Conservation (phyloP, 805 yeast genomes). For the Wickerhamomyces tratensis region DNA sequence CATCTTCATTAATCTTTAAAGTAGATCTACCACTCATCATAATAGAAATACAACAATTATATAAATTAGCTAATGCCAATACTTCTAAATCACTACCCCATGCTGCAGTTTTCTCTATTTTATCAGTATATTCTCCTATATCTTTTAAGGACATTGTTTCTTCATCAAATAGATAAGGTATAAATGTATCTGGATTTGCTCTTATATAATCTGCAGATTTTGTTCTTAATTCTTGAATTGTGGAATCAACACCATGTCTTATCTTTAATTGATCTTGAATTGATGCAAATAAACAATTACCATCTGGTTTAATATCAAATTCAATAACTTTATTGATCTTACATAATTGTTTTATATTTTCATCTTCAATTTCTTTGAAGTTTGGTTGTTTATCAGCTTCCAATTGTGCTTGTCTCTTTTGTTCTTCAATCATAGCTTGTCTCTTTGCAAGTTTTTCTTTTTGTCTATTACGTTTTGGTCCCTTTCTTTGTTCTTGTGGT, state of each 20-base stretch:
- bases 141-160: conserved; percentile 53
- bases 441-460: conserved; percentile 75
- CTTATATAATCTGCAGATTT: conserved; percentile 61
- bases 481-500: conserved; percentile 22
- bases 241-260: conserved; percentile 33
- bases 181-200: conserved; percentile 54
- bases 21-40: conserved; percentile 71
- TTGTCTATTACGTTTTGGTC: conserved; percentile 62
- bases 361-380: conserved; percentile 61
- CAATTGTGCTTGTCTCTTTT: conserved; percentile 54
- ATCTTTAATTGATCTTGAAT: conserved; percentile 62
- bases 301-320: conserved; percentile 79
- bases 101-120: conserved; percentile 66
- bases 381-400: conserved; percentile 68
- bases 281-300: conserved; percentile 87
- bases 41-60: conserved; percentile 64
- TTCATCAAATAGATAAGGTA: conserved; percentile 81
- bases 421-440: conserved; percentile 53
- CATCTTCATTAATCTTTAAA: conserved; percentile 51
- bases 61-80: conserved; percentile 67
- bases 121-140: conserved; percentile 56
- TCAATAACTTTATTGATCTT: conserved; percentile 37
- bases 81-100: conserved; percentile 98
- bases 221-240: conserved; percentile 48
- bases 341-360: conserved; percentile 49